Percentiles rank a stretch among this genome's conserved stretches.
Conservation (phyloP, 2,329 filamentous ascomycete species). For the Blumeriella jaapii region DNA sequence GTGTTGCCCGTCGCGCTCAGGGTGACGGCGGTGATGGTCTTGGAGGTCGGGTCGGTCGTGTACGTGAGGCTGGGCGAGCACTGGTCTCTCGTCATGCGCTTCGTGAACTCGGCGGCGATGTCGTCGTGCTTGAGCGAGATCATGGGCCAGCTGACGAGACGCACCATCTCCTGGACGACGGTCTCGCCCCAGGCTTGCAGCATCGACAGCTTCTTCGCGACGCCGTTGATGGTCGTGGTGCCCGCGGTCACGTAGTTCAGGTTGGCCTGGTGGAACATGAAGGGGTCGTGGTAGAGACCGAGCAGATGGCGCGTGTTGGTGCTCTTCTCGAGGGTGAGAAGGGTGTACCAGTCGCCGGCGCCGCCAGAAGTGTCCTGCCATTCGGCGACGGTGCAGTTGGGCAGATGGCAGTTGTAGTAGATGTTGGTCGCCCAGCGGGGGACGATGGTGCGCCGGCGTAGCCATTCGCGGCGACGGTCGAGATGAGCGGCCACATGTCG, state of each 20-base stretch:
- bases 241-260: conserved; percentile 37
- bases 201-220: conserved; percentile 17
- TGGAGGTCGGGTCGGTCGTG: conserved; percentile 9
- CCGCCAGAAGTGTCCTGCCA: conserved; percentile 49
- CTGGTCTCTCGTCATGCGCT: conserved; percentile 30
- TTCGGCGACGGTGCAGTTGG: conserved; percentile 43
- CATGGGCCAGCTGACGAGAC: conserved; percentile 35
- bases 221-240: conserved; percentile 20
- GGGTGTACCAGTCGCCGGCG: conserved; percentile 38
- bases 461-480: conserved; percentile 39
- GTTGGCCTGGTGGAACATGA: conserved; percentile 49
- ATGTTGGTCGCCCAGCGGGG: conserved; percentile 51
- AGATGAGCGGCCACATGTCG: conserved; percentile 43
- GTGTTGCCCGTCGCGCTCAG: conserved; percentile 33
- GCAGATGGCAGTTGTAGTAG: conserved; percentile 52
- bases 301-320: conserved; percentile 46
- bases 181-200: conserved; percentile 26
- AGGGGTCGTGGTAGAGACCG: conserved; percentile 31
- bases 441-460: conserved; percentile 42
- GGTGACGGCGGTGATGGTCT: conserved; percentile 19
- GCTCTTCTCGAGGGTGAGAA: conserved; percentile 38
- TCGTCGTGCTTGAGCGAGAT: conserved; percentile 45
- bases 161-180: conserved; percentile 20
- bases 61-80: conserved; percentile 17
- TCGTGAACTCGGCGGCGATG: conserved; percentile 33